Evolutionary conservation across 805 yeast genomes (phyloP).

Genomic region (Barnettozyma sp.): DNA sequence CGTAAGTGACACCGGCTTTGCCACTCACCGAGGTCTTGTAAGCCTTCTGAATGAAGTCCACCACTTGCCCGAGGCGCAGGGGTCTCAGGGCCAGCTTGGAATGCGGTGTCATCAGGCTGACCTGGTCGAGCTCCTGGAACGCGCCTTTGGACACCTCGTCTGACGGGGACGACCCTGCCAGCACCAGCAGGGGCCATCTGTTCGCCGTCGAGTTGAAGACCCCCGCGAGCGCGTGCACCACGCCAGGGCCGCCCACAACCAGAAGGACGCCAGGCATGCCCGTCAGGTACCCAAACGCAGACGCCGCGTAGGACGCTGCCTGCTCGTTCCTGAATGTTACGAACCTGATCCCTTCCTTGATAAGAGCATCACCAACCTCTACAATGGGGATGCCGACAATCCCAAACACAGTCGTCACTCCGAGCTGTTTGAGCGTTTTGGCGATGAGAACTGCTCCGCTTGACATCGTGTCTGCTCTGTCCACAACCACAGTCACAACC

Average conservation of each 20-base stretch:
- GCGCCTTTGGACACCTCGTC: slow-evolving; percentile 50
- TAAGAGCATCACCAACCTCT: slow-evolving; percentile 57
- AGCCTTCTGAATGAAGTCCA: slow-evolving; percentile 38
- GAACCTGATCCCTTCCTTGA: slow-evolving; percentile 47
- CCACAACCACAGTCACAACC: too few relatives aligned
- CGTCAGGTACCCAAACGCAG: slow-evolving; percentile 60
- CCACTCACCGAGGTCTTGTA: slow-evolving; percentile 41
- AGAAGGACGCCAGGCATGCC: slow-evolving; percentile 59
- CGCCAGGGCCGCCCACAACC: slow-evolving; percentile 74
- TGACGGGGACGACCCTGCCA: slow-evolving; percentile 56
- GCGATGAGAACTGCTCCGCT: slow-evolving; percentile 46
- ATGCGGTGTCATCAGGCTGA: slow-evolving; percentile 39
- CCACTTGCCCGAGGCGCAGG: slow-evolving; percentile 28
- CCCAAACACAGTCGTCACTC: slow-evolving; percentile 56
- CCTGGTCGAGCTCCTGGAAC: slow-evolving; percentile 67
- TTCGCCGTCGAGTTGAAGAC: slow-evolving; percentile 55
- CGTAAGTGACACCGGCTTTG: slow-evolving; percentile 53
- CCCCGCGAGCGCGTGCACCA: slow-evolving; percentile 63
- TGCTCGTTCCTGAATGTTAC: slow-evolving; percentile 65
- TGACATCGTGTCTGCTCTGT: slow-evolving; percentile 2
- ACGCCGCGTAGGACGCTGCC: slow-evolving; percentile 70
- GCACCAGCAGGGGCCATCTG: slow-evolving; percentile 56
- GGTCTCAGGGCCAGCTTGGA: slow-evolving; percentile 48
- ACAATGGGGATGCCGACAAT: slow-evolving; percentile 73
- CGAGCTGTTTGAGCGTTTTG: slow-evolving; percentile 37